Conservation (phyloP, 1,284 basidiomycete species). For the Naganishia sp. region DNA sequence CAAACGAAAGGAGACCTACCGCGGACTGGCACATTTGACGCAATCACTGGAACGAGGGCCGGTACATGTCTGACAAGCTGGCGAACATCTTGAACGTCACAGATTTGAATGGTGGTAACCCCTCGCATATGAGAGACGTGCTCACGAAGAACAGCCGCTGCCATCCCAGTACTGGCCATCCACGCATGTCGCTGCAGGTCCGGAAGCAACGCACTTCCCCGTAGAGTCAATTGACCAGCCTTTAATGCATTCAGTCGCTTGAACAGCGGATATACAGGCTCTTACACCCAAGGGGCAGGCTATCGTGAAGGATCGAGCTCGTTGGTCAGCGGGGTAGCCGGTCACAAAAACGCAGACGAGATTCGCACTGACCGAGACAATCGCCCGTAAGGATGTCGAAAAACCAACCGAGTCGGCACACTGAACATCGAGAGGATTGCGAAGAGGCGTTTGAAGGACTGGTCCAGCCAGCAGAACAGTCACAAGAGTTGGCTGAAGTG, state of each 20-base stretch:
- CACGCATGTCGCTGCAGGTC: conserved; percentile 40
- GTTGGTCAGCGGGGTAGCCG: neutral
- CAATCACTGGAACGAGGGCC: conserved; percentile 48
- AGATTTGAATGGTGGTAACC: neutral
- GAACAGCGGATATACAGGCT: conserved; percentile 43
- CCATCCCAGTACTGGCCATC: conserved; percentile 47
- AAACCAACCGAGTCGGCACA: conserved; percentile 52
- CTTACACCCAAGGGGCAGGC: conserved; percentile 54
- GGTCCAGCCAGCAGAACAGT: conserved; percentile 54
- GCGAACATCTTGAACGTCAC: conserved; percentile 42
- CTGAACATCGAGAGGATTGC: conserved; percentile 46
- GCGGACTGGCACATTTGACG: conserved; percentile 45
- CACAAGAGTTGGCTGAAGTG: conserved; percentile 42
- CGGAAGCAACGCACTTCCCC: conserved; percentile 40
- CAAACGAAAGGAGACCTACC: conserved; percentile 22
- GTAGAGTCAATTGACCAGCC: conserved; percentile 41
- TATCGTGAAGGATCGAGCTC: conserved; percentile 31
- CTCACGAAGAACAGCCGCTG: conserved; percentile 40
- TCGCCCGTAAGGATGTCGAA: conserved; percentile 39
- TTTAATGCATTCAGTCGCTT: conserved; percentile 42
- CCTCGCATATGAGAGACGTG: neutral
- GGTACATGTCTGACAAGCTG: conserved; percentile 51
- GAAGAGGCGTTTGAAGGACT: conserved; percentile 39
- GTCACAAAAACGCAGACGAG: neutral
- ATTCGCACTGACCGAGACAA: conserved; percentile 47